Percentiles rank a stretch among this genome's conserved stretches.
Evolutionary conservation across 345 rosid species (phyloP).

Genomic region (Ceriops tagal): DNA sequence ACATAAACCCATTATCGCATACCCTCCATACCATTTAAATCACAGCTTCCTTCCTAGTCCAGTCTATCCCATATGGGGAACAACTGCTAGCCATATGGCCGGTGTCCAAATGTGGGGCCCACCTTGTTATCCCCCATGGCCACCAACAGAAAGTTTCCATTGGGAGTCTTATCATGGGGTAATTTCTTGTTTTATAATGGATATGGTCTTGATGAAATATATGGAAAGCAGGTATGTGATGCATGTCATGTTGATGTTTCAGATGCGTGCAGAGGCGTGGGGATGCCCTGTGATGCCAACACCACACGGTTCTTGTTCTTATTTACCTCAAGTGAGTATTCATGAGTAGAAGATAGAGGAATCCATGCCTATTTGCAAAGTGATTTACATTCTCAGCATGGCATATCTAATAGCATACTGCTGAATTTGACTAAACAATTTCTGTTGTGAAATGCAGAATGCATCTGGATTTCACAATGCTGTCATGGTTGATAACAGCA

Average conservation of each 20-base stretch:
- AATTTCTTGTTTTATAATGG: slow-evolving; percentile 11
- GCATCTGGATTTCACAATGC: slow-evolving; percentile 28
- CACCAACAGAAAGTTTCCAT: slow-evolving; percentile 60
- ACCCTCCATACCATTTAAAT: slow-evolving; percentile 51
- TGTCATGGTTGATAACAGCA: slow-evolving; percentile 17
- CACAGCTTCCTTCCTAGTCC: slow-evolving; percentile 27
- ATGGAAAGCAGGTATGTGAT: slow-evolving; percentile 5
- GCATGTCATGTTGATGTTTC: slow-evolving; percentile 24
- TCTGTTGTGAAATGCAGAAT: slow-evolving; percentile 35
- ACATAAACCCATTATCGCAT: slow-evolving; percentile 79
- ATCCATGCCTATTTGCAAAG: too few relatives aligned
- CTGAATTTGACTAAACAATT: background rate
- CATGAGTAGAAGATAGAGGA: too few relatives aligned
- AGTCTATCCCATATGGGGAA: slow-evolving; percentile 62
- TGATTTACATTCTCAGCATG: too few relatives aligned
- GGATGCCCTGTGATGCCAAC: slow-evolving; percentile 85
- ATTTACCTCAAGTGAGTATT: slow-evolving; percentile 49
- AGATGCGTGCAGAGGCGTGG: slow-evolving; percentile 85
- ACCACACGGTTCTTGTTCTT: slow-evolving; percentile 28
- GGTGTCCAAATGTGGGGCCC: slow-evolving; percentile 62
- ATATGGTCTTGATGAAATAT: background rate
- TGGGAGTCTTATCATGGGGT: slow-evolving; percentile 73
- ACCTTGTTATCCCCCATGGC: slow-evolving; percentile 43
- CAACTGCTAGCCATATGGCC: slow-evolving; percentile 45
- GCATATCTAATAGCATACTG: background rate